phyloP scores from a whole-genome alignment of 73 alveolate species.

The Paramecium pentaurelia region DNA sequence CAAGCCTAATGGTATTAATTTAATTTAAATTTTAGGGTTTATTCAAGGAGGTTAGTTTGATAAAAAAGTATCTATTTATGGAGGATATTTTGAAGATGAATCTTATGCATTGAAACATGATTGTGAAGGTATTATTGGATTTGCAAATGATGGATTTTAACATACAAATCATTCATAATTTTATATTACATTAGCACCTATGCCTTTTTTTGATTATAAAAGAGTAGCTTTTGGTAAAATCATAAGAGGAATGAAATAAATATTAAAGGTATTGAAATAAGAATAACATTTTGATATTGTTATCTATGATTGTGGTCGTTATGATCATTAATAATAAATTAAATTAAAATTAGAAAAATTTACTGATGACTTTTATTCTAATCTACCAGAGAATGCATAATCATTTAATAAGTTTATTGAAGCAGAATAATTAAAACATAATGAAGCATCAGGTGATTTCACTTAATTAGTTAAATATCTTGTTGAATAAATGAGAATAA shows the following conservation, averaged over 20 bases:
- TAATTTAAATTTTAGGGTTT: not conserved
- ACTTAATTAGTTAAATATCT: not conserved
- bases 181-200: slow-evolving; percentile 55
- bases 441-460: slow-evolving; percentile 37
- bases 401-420: not conserved
- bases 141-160: slow-evolving; percentile 51
- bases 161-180: slow-evolving; percentile 54
- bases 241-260: slow-evolving; percentile 14
- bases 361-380: not conserved
- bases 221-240: slow-evolving; percentile 61
- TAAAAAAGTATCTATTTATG: slow-evolving; percentile 45
- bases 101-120: slow-evolving; percentile 55
- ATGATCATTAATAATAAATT: not conserved
- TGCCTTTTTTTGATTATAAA: slow-evolving; percentile 45
- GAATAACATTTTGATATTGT: not conserved
- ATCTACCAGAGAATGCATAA: not conserved
- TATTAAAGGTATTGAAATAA: not conserved
- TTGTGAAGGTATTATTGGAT: slow-evolving; percentile 50
- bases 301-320: slow-evolving; percentile 12
- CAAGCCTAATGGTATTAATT: slow-evolving; percentile 38
- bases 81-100: slow-evolving; percentile 61
- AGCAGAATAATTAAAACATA: slow-evolving; percentile 17
- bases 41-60: slow-evolving; percentile 49
- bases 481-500: not conserved
- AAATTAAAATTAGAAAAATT: not conserved